Base-by-base conservation (phyloP, 2,329 filamentous ascomycete genomes). In the Parafenestella ontariensis region DNA sequence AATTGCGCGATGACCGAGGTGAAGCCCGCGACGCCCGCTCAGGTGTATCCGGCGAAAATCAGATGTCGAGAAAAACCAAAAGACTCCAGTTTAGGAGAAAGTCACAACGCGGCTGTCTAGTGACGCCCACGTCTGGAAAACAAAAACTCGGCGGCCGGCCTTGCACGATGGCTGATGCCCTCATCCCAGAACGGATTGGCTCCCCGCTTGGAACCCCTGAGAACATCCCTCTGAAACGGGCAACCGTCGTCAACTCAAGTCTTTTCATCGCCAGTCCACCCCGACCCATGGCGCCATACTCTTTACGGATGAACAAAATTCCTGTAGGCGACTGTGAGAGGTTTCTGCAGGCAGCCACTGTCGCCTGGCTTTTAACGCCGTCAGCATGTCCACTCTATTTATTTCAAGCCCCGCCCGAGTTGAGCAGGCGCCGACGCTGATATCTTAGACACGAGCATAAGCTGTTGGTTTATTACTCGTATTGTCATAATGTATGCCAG, bases 221-320 rank as follows among this genome's bases (percentile, higher is more conserved):
- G 8, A 29, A 17, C 13, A 42, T 54, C 59, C 59, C 59, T 60
- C 54, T n/a, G 8, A 29, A 17, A 9, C 20, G 13, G 13, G 24
- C 21, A n/a, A 7, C 31, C 41, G 41, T 46, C 52, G 5, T 46
- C 24, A 15, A 28, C 29, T 52, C 50, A 58, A 39, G 18, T 48
- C 46, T 51, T 49, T 40, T 37, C 36, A 52, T 46, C 48, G 40
- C 21, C 51, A 52, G 39, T 51, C 50, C 45, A 39, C 44, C 44
- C 20, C 24, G 18, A 45, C 24, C 31, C 4, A 46, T 54, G 43
- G 53, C 46, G 43, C 49, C 40, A 26, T 48, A 45, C 56, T 51
- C 36, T 55, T 53, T 57, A 34, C n/a, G 37, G 56, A 53, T 51
- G 51, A 57, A 52, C 54, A 51, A 47, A 50, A 37, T 42, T 37